Conservation (phyloP, 805 yeast species). For the Novakomyces olei region DNA sequence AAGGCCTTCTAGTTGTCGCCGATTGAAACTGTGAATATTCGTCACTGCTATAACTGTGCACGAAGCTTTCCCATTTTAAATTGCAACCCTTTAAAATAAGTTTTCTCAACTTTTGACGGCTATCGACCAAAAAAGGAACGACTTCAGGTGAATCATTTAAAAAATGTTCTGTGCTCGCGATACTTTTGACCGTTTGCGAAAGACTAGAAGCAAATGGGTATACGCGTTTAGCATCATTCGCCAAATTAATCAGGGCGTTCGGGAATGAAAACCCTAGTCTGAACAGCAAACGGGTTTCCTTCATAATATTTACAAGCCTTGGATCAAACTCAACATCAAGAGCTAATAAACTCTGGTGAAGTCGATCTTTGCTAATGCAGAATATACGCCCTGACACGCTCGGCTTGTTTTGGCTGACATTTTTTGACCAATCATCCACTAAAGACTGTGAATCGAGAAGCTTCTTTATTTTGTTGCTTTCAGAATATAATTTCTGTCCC, state of each 20-base stretch:
- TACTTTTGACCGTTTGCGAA: conserved; percentile 26
- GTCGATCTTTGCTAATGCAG: conserved; percentile 15
- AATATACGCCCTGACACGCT: conserved; percentile 20
- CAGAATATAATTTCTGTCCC: conserved; percentile 39
- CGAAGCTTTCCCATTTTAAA: conserved; percentile 32
- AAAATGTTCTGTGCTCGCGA: conserved; percentile 16
- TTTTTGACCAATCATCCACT: conserved; percentile 29
- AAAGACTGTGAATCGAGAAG: conserved; percentile 22
- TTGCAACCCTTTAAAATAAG: conserved; percentile 17
- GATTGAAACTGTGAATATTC: neutral
- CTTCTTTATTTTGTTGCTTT: conserved; percentile 23
- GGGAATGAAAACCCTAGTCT: conserved; percentile 38
- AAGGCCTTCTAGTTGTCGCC: neutral
- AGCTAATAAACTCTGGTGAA: conserved; percentile 11
- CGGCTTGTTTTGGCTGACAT: conserved; percentile 11
- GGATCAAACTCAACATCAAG: conserved; percentile 32
- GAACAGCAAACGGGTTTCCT: conserved; percentile 31
- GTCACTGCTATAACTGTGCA: conserved; percentile 26
- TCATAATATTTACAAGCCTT: conserved; percentile 21
- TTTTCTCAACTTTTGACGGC: conserved; percentile 16
- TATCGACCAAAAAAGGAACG: conserved; percentile 21
- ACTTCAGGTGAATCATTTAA: conserved; percentile 22
- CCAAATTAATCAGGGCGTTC: conserved; percentile 22
- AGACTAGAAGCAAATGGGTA: conserved; percentile 37
- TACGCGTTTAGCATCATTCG: conserved; percentile 29